These are phyloP conservation scores for Candida sp. DNA, from an alignment of 1,139 yeast species.

Conservation along the genomic window DNA sequence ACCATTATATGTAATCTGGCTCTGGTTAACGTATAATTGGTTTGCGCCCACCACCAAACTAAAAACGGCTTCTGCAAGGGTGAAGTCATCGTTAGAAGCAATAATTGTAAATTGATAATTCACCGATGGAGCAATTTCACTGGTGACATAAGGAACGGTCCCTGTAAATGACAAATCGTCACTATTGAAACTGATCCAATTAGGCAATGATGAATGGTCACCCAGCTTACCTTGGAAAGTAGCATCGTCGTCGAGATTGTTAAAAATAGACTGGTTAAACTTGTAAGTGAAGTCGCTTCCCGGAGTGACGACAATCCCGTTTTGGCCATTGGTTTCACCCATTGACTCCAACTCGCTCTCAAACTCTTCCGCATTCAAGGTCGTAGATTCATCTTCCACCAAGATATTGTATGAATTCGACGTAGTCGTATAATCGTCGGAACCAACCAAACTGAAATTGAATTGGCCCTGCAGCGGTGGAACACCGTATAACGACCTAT, in stretches of 20 bases:
- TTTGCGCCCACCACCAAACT: constrained; percentile 85
- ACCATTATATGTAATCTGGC: constrained; percentile 58
- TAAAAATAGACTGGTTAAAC: constrained; percentile 60
- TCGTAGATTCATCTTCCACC: constrained; percentile 50
- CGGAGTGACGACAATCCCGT: constrained; percentile 72
- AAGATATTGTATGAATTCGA: constrained; percentile 54
- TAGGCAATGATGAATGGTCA: constrained; percentile 86
- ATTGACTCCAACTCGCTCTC: constrained; percentile 13
- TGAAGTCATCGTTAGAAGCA: constrained; percentile 80
- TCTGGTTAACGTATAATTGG: constrained; percentile 53
- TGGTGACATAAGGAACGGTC: constrained; percentile 81
- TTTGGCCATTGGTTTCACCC: constrained; percentile 70
- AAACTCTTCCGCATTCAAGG: constrained; percentile 25
- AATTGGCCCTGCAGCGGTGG: constrained; percentile 53
- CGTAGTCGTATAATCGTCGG: constrained; percentile 51
- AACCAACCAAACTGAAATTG: constrained; percentile 55
- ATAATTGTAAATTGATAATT: constrained; percentile 69
- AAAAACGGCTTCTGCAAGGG: constrained; percentile 72
- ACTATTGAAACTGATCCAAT: constrained; percentile 76
- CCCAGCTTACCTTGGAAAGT: constrained; percentile 83
- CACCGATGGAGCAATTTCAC: constrained; percentile 84
- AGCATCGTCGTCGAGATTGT: neutral
- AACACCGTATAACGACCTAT: constrained; percentile 68
- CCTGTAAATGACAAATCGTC: constrained; percentile 72
- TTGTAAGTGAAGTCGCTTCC: constrained; percentile 60